phyloP scores from a whole-genome alignment of 352 stramenopile species.

The Synura sp. region DNA sequence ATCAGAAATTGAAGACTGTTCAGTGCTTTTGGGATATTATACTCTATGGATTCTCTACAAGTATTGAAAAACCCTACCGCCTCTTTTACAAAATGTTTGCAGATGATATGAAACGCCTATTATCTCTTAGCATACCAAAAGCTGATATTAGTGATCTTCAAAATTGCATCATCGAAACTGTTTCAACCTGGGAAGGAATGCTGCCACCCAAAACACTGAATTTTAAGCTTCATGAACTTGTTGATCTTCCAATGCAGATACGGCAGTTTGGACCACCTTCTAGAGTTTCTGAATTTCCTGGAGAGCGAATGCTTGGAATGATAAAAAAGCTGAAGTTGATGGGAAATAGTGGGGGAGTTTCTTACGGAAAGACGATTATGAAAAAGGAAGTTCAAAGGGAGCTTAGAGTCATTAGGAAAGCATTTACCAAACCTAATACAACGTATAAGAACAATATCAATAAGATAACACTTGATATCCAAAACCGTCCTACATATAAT shows the following conservation, averaged over 20 bases:
- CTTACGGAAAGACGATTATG: conserved; percentile 35
- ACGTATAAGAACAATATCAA: conserved; percentile 38
- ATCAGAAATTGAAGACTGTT: conserved; percentile 28
- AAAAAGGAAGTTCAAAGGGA: conserved; percentile 36
- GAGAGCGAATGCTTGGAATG: conserved; percentile 32
- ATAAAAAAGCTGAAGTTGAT: conserved; percentile 38
- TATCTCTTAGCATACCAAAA: conserved; percentile 8
- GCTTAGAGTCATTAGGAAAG: conserved; percentile 35
- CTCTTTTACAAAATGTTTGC: conserved; percentile 31
- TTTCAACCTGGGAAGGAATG: conserved; percentile 32
- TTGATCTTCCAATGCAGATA: conserved; percentile 36
- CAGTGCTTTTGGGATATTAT: conserved; percentile 27
- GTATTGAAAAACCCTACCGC: background rate
- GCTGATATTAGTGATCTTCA: conserved; percentile 4
- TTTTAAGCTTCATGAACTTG: conserved; percentile 37
- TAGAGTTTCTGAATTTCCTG: conserved; percentile 36
- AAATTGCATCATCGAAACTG: conserved; percentile 33
- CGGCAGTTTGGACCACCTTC: conserved; percentile 30
- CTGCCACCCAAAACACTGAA: conserved; percentile 29
- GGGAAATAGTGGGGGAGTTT: conserved; percentile 32
- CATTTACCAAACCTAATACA: conserved; percentile 37
- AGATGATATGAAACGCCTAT: conserved; percentile 16
- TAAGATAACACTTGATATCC: conserved; percentile 37
- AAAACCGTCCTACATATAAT: conserved; percentile 37
- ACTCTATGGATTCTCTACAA: conserved; percentile 18